Evolutionary conservation across 2,329 filamentous ascomycete species (phyloP), one percentile per base, ranked within the genome.

Genomic region (Aspergillus novofumigatus): DNA sequence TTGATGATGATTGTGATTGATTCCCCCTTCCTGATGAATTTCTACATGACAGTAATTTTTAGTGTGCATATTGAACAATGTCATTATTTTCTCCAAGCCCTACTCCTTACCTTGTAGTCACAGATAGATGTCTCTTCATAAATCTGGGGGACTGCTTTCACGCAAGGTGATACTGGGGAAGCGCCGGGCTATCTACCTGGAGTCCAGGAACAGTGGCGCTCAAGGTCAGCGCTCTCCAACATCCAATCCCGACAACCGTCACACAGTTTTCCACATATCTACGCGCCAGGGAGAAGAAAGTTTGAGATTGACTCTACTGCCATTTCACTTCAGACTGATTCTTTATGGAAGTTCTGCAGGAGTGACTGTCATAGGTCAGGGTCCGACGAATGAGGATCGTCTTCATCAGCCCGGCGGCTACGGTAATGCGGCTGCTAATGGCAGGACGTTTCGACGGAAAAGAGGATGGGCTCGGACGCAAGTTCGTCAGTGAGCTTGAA

Each of bases 1-100:
- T 44, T 54, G 55, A 41, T 28, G 44, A 47, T 47, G 44, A 47
- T 25, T 47, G 42, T 45, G 44, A 47, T 47, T 47, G 44, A 47
- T 47, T 47, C 44, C 44, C 44, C 44, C 23, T 47, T 26, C 8
- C 44, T 47, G 21, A 47, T 47, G 21, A 23, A 25, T 47, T 47
- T 47, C 23, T 47, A 14, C 11, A 3, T 47, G 44, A 14, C 21
- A 3, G 44, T 25, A 47, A 23, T 47, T 26, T 45, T 26, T 26
- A 47, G 20, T 47, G 44, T 47, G 20, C 21, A 25, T 47, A 23
- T 47, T 47, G 11, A 47, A 47, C 21, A 7, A 47, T 47, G 21
- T 6, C 21, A 5, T 25, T 47, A 23, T 26, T 47, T 8, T 26
- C 21, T 23, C 44, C 10, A 23, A 47, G 1, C 23, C 14, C 10